A percentile compares a stretch with the other conserved stretches of the same genome.
phyloP scores from a whole-genome alignment of 2,329 filamentous ascomycete species.

The Fusarium illudens region DNA sequence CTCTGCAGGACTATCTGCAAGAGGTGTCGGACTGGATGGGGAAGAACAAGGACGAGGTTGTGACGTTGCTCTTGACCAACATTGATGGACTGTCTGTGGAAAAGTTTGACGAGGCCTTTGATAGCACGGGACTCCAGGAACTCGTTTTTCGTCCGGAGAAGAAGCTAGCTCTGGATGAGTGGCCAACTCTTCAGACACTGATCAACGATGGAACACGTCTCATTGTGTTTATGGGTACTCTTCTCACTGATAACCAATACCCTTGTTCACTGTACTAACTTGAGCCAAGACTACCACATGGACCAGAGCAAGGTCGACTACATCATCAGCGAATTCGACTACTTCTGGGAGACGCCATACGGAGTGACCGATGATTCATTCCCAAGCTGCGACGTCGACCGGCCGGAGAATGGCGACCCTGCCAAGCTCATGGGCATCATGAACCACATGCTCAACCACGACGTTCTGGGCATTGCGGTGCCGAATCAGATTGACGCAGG shows the following conservation, averaged over 20 bases:
- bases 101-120: slow-evolving; percentile 64
- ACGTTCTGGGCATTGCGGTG: slow-evolving; percentile 43
- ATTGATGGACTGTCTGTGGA: slow-evolving; percentile 64
- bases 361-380: slow-evolving; percentile 68
- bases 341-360: slow-evolving; percentile 78
- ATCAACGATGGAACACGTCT: slow-evolving; percentile 71
- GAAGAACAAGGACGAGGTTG: slow-evolving; percentile 65
- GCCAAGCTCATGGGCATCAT: slow-evolving; percentile 41
- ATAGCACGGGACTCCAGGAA: slow-evolving; percentile 61
- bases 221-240: slow-evolving; percentile 73
- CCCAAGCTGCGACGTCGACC: slow-evolving; percentile 71
- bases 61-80: slow-evolving; percentile 71
- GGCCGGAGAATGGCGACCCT: slow-evolving; percentile 56
- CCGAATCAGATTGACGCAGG: slow-evolving; percentile 44
- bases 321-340: slow-evolving; percentile 69
- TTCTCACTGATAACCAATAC: background rate
- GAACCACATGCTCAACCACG: slow-evolving; percentile 44
- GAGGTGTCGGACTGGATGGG: slow-evolving; percentile 69
- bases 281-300: slow-evolving; percentile 63
- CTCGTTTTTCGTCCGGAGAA: slow-evolving; percentile 64
- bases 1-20: slow-evolving; percentile 62
- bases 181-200: slow-evolving; percentile 76
- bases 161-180: slow-evolving; percentile 54
- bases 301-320: slow-evolving; percentile 63
- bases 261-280: slow-evolving; percentile 23